A percentile compares a stretch with the other conserved stretches of the same genome.
These are phyloP conservation scores for Aspergillus cristatus DNA, from an alignment of 495 filamentous ascomycete genomes.

Conservation along the genomic window DNA sequence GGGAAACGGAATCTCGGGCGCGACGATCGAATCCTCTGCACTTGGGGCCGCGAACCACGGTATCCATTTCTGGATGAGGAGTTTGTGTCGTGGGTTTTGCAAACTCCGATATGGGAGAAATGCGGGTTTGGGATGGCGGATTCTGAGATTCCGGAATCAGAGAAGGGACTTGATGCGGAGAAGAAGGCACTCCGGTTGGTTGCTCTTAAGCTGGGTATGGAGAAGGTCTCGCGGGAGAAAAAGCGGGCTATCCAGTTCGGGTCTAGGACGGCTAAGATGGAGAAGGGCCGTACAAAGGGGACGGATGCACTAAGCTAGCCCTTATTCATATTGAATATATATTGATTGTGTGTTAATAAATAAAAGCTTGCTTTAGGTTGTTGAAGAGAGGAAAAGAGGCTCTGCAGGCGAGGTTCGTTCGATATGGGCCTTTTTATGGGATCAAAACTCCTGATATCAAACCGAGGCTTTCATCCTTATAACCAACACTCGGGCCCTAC, in stretches of 20 bases:
- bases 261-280: constrained; percentile 78
- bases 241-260: constrained; percentile 93
- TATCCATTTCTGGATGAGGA: constrained; percentile 88
- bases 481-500: no score
- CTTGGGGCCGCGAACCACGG: constrained; percentile 86
- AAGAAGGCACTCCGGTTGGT: constrained; percentile 77
- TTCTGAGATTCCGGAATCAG: constrained; percentile 2
- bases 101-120: constrained; percentile 67
- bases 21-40: constrained; percentile 81
- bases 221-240: constrained; percentile 64
- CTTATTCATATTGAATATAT: no score
- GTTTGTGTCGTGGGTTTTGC: constrained; percentile 72
- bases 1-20: constrained; percentile 89
- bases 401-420: no score
- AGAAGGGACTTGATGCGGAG: constrained; percentile 52
- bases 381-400: no score
- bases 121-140: constrained; percentile 57
- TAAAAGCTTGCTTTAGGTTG: no score
- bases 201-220: constrained; percentile 65
- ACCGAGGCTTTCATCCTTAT: not conserved
- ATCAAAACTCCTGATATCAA: no score
- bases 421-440: no score
- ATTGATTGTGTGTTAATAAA: no score
- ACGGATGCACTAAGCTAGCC: constrained; percentile 44
- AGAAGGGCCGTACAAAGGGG: constrained; percentile 61